Conservation (phyloP, 345 rosid species). For the Microthlaspi erraticum region DNA sequence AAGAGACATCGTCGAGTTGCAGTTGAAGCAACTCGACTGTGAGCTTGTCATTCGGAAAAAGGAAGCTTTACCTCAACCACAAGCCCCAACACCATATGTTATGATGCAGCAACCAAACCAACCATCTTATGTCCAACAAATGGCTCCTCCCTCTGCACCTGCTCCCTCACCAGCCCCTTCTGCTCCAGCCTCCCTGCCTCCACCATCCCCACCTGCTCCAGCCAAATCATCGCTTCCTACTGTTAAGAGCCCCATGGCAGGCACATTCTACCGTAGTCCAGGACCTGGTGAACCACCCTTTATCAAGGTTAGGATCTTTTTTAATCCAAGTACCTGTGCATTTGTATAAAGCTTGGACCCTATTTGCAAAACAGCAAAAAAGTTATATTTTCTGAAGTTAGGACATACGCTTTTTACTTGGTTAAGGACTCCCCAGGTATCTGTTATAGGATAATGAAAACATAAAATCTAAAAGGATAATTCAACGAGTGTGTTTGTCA, state of each 20-base stretch:
- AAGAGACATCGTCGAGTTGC: slow-evolving; percentile 85
- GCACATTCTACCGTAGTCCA: slow-evolving; percentile 82
- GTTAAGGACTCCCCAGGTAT: not conserved
- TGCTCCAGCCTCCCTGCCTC: slow-evolving; percentile 50
- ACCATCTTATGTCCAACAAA: slow-evolving; percentile 38
- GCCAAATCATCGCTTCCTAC: slow-evolving; percentile 70
- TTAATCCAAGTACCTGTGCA: not conserved
- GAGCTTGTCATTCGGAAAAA: slow-evolving; percentile 81
- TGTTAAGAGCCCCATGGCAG: slow-evolving; percentile 90
- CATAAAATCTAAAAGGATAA: not conserved
- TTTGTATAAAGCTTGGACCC: not conserved
- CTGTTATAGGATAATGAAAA: not conserved
- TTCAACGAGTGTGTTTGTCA: not conserved
- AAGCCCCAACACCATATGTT: slow-evolving; percentile 56
- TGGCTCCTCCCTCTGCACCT: slow-evolving; percentile 54
- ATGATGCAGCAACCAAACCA: slow-evolving; percentile 65
- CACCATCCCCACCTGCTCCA: slow-evolving; percentile 54
- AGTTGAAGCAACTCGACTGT: slow-evolving; percentile 82
- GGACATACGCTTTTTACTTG: not conserved
- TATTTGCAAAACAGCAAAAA: not conserved
- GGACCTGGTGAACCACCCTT: slow-evolving; percentile 82
- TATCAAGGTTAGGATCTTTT: slow-evolving; percentile 62
- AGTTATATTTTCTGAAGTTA: not conserved
- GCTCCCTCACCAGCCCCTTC: slow-evolving; percentile 51
- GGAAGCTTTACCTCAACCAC: slow-evolving; percentile 79